Percentiles rank a stretch among this genome's conserved stretches.
Conservation (phyloP, 495 filamentous ascomycete genomes). For the Hypomontagnella submonticulosa region DNA sequence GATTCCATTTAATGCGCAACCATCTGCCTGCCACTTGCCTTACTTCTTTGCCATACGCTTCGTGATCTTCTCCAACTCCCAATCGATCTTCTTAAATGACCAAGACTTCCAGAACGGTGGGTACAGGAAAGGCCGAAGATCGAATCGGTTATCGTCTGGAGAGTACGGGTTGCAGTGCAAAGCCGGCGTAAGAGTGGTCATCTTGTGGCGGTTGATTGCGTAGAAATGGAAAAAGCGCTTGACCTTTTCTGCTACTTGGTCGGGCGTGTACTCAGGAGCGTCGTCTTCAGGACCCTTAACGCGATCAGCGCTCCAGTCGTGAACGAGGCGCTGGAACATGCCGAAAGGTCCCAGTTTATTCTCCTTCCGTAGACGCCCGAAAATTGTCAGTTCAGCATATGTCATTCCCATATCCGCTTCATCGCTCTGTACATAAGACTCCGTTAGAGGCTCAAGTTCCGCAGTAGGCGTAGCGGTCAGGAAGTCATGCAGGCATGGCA, state of each 20-base stretch:
- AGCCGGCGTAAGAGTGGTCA: slow-evolving; percentile 71
- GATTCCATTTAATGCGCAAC: too few species aligned
- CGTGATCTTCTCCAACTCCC: slow-evolving; percentile 50
- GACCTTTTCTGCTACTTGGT: slow-evolving; percentile 68
- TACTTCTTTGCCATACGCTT: slow-evolving; percentile 34
- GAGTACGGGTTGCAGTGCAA: slow-evolving; percentile 53
- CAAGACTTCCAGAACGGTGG: slow-evolving; percentile 59
- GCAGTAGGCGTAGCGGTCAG: slow-evolving; percentile 80
- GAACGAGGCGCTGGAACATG: slow-evolving; percentile 75
- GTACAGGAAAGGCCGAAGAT: slow-evolving; percentile 61
- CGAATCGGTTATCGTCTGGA: slow-evolving; percentile 55
- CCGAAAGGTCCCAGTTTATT: slow-evolving; percentile 77
- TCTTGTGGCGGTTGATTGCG: slow-evolving; percentile 71
- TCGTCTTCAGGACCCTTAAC: slow-evolving; percentile 45
- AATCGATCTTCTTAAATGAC: slow-evolving; percentile 66
- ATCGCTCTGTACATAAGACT: slow-evolving; percentile 72
- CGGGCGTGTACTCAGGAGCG: slow-evolving; percentile 47
- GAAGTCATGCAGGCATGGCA: slow-evolving; percentile 81
- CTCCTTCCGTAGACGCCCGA: slow-evolving; percentile 73
- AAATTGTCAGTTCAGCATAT: slow-evolving; percentile 66
- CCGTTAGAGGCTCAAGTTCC: slow-evolving; percentile 83
- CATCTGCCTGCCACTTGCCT: neutral
- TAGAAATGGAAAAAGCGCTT: slow-evolving; percentile 75
- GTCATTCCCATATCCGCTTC: slow-evolving; percentile 68
- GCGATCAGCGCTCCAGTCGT: slow-evolving; percentile 71